Percentiles rank a stretch among this genome's conserved stretches.
Conservation (phyloP, 495 filamentous ascomycete species). For the Aspergillus diversus region DNA sequence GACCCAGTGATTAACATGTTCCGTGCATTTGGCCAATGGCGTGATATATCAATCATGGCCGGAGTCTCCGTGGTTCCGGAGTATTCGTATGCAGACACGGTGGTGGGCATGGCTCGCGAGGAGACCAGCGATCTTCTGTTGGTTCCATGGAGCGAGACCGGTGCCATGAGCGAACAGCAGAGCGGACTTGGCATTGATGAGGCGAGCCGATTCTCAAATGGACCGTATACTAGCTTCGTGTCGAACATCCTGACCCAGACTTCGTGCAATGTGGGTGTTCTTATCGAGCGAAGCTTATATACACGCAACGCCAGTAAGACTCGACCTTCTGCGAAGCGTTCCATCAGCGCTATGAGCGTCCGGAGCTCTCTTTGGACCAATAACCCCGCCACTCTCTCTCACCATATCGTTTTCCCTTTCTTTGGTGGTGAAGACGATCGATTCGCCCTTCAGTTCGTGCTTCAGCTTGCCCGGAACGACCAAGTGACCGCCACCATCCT, state of each 20-base stretch:
- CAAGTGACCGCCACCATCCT: conserved; percentile 59
- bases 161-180: conserved; percentile 64
- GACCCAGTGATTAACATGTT: conserved; percentile 95
- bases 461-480: conserved; percentile 77
- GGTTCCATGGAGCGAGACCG: conserved; percentile 90
- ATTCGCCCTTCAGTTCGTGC: conserved; percentile 75
- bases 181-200: conserved; percentile 36
- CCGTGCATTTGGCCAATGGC: conserved; percentile 81
- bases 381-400: conserved; percentile 59
- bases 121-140: conserved; percentile 78
- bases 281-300: conserved; percentile 73
- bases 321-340: conserved; percentile 50
- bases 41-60: conserved; percentile 82
- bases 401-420: conserved; percentile 88
- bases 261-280: conserved; percentile 73
- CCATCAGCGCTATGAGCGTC: conserved; percentile 61
- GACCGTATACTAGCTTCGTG: conserved; percentile 67
- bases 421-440: conserved; percentile 85
- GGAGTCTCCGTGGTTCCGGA: conserved; percentile 77
- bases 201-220: conserved; percentile 36
- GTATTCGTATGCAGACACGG: conserved; percentile 74
- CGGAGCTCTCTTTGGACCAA: conserved; percentile 50
- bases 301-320: conserved; percentile 19
- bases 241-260: conserved; percentile 62
- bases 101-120: conserved; percentile 68